Evolutionary conservation across 108 stramenopile species (phyloP).

Genomic region (Pseudonitzschia multiseries): DNA sequence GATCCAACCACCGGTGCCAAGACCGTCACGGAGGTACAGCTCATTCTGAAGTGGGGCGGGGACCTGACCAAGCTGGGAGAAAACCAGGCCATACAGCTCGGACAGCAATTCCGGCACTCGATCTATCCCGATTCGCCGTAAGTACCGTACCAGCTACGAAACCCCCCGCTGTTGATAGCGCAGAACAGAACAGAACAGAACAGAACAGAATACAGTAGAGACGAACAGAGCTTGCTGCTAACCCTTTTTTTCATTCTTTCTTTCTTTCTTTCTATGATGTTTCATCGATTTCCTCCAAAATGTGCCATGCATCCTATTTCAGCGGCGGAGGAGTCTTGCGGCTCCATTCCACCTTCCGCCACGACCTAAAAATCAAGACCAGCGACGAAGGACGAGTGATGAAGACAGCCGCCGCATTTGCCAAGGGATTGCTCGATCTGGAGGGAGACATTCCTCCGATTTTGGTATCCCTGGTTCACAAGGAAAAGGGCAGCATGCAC

Average conservation of each 20-base stretch:
- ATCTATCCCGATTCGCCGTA: slow-evolving; percentile 86
- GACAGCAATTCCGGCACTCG: slow-evolving; percentile 82
- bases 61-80: slow-evolving; percentile 92
- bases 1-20: slow-evolving; percentile 43
- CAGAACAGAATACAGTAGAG: too few species aligned
- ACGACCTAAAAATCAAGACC: slow-evolving; percentile 98
- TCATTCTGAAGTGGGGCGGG: slow-evolving; percentile 99
- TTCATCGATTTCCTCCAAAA: background rate
- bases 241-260: background rate
- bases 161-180: too few species aligned
- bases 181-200: too few species aligned
- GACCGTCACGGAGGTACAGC: slow-evolving; percentile 45
- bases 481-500: slow-evolving; percentile 83
- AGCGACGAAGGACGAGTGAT: slow-evolving; percentile 98
- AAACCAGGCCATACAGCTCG: slow-evolving; percentile 90
- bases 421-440: slow-evolving; percentile 94
- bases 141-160: too few species aligned
- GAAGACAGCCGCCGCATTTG: slow-evolving; percentile 98
- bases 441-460: slow-evolving; percentile 99
- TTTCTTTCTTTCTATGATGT: background rate
- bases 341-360: slow-evolving; percentile 97
- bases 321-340: slow-evolving; percentile 91
- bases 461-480: slow-evolving; percentile 95
- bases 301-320: background rate
- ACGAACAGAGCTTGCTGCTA: too few species aligned